phyloP scores from a whole-genome alignment of 176 grass and related monocot species.

The Pontederia paniculata region DNA sequence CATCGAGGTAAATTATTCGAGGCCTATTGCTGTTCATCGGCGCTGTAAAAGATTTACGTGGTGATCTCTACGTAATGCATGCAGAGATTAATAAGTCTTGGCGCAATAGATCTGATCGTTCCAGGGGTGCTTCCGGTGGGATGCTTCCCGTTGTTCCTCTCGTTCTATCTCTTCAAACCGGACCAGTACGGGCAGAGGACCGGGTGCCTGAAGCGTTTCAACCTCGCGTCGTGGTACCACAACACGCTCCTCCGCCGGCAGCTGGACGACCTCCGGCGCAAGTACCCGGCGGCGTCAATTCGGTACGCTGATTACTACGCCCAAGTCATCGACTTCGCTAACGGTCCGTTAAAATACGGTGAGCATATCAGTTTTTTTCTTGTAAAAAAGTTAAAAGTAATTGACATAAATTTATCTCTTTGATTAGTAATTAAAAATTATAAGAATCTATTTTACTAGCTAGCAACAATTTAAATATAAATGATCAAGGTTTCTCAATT shows the following conservation, averaged over 20 bases:
- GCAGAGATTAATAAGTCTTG: conserved; percentile 40
- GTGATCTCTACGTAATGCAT: not conserved
- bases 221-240: conserved; percentile 27
- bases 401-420: too few relatives aligned
- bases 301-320: conserved; percentile 35
- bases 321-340: conserved; percentile 25
- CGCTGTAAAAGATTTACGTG: not conserved
- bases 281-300: conserved; percentile 14
- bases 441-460: too few relatives aligned
- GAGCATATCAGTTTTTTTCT: not conserved
- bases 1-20: conserved; percentile 22
- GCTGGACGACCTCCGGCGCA: conserved; percentile 1
- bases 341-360: conserved; percentile 23
- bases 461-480: too few relatives aligned
- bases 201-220: conserved; percentile 39
- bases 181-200: conserved; percentile 23
- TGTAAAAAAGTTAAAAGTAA: too few relatives aligned
- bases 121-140: conserved; percentile 35
- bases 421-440: too few relatives aligned
- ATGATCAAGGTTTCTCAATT: too few relatives aligned
- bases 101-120: conserved; percentile 32
- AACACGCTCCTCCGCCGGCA: conserved; percentile 24
- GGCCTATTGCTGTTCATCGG: too few relatives aligned
- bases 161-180: not conserved
- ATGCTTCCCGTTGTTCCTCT: conserved; percentile 29